A percentile compares a stretch with the other conserved stretches of the same genome.
Evolutionary conservation across 139 green algal species (phyloP).

Genomic region (Chlamydomonas sp.): DNA sequence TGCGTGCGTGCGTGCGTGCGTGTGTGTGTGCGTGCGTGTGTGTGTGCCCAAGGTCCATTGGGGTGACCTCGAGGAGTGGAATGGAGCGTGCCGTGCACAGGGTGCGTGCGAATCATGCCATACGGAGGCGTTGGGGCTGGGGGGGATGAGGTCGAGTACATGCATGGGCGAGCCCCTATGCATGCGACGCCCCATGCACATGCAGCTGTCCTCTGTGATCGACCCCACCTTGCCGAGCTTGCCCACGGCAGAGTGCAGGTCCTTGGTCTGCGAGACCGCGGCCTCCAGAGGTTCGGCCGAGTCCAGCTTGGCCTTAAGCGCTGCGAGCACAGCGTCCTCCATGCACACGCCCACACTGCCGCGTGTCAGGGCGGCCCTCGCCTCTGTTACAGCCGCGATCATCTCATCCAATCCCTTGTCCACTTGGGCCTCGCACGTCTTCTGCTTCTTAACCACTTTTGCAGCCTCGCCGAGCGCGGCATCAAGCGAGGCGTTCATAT

Average conservation of each 20-base stretch:
- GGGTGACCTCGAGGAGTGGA: no score
- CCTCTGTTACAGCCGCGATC: neutral
- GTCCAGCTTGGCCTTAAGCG: no score
- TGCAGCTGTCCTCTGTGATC: neutral
- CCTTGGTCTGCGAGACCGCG: neutral
- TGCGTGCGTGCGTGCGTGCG: neutral
- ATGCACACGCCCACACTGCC: neutral
- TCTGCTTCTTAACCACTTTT: neutral
- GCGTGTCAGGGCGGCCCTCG: neutral
- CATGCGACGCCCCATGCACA: neutral
- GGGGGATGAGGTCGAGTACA: no score
- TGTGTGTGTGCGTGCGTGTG: slow-evolving; percentile 1
- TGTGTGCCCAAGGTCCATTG: no score
- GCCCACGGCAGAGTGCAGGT: slow-evolving; percentile 1
- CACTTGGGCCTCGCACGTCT: neutral
- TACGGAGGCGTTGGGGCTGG: no score
- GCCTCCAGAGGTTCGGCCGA: no score
- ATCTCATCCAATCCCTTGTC: neutral
- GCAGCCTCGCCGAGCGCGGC: neutral
- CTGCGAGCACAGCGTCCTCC: no score
- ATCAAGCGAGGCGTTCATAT: neutral
- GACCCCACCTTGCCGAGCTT: slow-evolving; percentile 2
- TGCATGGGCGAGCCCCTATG: no score
- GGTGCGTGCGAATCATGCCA: no score
- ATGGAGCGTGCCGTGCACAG: no score